Base-by-base conservation (phyloP, 2,329 filamentous ascomycete genomes). In the Apiospora kogelbergensis region DNA sequence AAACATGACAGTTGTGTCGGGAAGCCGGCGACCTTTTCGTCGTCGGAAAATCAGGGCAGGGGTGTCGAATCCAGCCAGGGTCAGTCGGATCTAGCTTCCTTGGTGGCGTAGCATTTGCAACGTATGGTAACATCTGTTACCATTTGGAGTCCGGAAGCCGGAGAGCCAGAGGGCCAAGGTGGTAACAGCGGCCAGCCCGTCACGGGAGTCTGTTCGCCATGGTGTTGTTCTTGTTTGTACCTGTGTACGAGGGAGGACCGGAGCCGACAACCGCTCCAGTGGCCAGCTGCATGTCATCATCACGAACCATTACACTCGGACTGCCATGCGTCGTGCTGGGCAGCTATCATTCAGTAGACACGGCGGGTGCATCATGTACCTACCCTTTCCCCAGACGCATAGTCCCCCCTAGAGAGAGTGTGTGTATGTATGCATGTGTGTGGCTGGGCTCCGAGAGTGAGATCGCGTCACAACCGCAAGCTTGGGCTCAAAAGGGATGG, bases 11-110 rank as follows among this genome's bases (percentile, higher is more conserved):
- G 20, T 57, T 13, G 26, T 30, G 33, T 57, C 48, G 48, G 48
- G 48, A 57, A 57, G 48, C 48, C 48, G 48, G 48, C 30, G 48
- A 33, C 6, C 7, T 57, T 24, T 10, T 57, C 33, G 48, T 57
- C 26, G 48, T 57, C 30, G 48, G 15, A 33, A 17, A 53, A 20
- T 46, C 45, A 46, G 45, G 45, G 45, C 7, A 33, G n/a, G n/a
- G n/a, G 33, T 33, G 33, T 42, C 11, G 13, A 15, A 42, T 3
- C 11, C 40, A 42, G 40, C n/a, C 48, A 57, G 48, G 48, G 48
- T 57, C 15, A 15, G 48, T 57, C 48, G 48, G 48, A 57, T 57
- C 48, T 57, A 33, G 48, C 48, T 57, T 57, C 48, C 48, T 57
- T 30, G 48, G 15, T 57, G 48, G 26, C 15, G 53, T 60, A 22